Base-by-base conservation (phyloP, 1,284 basidiomycete genomes). In the Afroboletus lepidellus region DNA sequence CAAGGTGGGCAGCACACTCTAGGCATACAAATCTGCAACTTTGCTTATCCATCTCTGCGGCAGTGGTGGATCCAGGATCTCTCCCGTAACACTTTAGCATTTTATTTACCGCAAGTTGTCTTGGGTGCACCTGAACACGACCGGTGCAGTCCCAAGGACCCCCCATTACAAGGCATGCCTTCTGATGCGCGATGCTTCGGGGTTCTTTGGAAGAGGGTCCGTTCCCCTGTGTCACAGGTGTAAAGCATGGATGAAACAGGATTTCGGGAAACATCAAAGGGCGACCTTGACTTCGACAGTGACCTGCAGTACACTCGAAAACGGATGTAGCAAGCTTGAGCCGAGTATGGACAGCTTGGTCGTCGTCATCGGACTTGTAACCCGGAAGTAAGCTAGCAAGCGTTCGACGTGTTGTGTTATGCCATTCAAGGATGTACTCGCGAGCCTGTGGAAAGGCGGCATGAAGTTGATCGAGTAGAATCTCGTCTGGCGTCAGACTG, bases 81-180 rank as follows among this genome's bases (percentile, higher is more conserved):
- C 49, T 60, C 30, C 60, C 55, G 32, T 59, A 68, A 25, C 51
- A 57, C 24, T 25, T 38, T 15, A 70, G 8, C 25, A 68, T 43
- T 21, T 54, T 52, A 21, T 55, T 49, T 32, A 61, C 56, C 16
- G 51, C 42, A 18, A 47, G 27, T 16, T 54, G 65, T 46, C 44
- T 62, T 21, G 60, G 61, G 41, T 65, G 65, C 15, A 57, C 48
- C 32, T 54, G 55, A 48, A 66, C 51, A 18, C 50, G 54, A 33
- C 46, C 50, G 48, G 66, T 65, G 32, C 73, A 58, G 27, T 50
- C 61, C 74, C 74, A 78, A 43, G 45, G 57, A 21, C 65, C 57
- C 5, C 62, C 70, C 54, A 70, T 63, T 30, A 45, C 32, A 41
- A 58, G 55, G 41, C 49, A 43, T 25, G 58, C 59, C 33, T 64